A percentile compares a stretch with the other conserved stretches of the same genome.
phyloP scores from a whole-genome alignment of 2,329 filamentous ascomycete genomes.

The Seiridium unicorne region DNA sequence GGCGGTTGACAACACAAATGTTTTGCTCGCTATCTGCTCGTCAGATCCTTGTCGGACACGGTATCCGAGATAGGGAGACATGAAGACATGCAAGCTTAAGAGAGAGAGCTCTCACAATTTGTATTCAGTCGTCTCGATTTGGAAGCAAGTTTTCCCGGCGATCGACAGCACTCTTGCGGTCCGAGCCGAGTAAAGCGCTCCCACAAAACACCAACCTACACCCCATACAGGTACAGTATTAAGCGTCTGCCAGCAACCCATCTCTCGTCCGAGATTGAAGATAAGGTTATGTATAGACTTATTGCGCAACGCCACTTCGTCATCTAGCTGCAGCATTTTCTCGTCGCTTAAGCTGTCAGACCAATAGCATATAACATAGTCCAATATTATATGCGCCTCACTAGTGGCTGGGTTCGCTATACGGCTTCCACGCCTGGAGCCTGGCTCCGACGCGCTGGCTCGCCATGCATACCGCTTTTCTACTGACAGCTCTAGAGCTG shows the following conservation, averaged over 20 bases:
- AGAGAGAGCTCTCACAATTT: too few relatives aligned
- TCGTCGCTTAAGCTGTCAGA: neutral
- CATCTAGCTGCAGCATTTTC: neutral
- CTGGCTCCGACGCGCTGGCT: neutral
- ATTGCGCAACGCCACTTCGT: neutral
- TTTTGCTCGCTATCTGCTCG: too few relatives aligned
- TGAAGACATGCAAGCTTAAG: too few relatives aligned
- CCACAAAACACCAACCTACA: neutral
- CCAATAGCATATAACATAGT: neutral
- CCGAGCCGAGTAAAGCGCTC: neutral
- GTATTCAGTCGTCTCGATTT: too few relatives aligned
- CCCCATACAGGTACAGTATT: too few relatives aligned
- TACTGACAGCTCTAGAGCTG: neutral
- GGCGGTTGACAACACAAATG: too few relatives aligned
- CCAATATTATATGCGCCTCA: constrained; percentile 2
- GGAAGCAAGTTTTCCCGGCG: neutral
- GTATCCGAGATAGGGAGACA: too few relatives aligned
- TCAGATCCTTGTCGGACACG: too few relatives aligned
- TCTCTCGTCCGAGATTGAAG: neutral
- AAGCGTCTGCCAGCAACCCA: too few relatives aligned
- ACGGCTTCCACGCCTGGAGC: constrained; percentile 3
- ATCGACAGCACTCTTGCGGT: neutral
- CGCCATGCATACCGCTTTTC: constrained; percentile 1
- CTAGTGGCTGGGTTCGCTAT: neutral
- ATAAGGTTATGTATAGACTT: neutral